A percentile compares a stretch with the other conserved stretches of the same genome.
Evolutionary conservation across 176 grass and related monocot genomes (phyloP).

Genomic region (Musa itinerans): DNA sequence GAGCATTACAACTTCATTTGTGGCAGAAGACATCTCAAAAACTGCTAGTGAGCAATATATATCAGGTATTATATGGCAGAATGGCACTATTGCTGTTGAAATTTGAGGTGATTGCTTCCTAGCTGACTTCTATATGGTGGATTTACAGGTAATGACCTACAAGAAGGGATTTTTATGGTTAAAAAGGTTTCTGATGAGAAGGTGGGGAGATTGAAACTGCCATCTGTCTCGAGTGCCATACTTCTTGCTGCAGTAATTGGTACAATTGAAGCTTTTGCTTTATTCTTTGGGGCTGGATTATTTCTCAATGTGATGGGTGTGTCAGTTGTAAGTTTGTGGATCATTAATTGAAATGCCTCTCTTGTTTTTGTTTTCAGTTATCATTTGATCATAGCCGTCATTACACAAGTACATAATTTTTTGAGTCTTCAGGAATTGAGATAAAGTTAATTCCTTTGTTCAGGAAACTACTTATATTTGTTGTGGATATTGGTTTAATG

Average conservation of each 20-base stretch:
- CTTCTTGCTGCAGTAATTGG: slow-evolving; percentile 48
- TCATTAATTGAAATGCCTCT: neutral
- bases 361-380: neutral
- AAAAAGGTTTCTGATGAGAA: neutral
- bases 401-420: too few relatives aligned
- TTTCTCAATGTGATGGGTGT: slow-evolving; percentile 60
- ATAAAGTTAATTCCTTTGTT: neutral
- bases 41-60: slow-evolving; percentile 20
- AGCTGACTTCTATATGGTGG: neutral
- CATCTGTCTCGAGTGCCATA: slow-evolving; percentile 49
- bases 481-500: neutral
- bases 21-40: slow-evolving; percentile 70
- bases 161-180: slow-evolving; percentile 11
- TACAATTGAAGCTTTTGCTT: slow-evolving; percentile 38
- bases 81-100: neutral
- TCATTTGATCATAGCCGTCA: too few relatives aligned
- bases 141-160: slow-evolving; percentile 17
- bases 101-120: neutral
- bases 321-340: slow-evolving; percentile 32
- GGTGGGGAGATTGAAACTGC: slow-evolving; percentile 30
- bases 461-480: neutral
- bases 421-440: neutral
- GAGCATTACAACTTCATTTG: slow-evolving; percentile 72
- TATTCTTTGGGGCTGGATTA: slow-evolving; percentile 41
- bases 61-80: slow-evolving; percentile 19